These are phyloP conservation scores for Daldinia caldariorum DNA, from an alignment of 495 filamentous ascomycete genomes.

Conservation along the genomic window DNA sequence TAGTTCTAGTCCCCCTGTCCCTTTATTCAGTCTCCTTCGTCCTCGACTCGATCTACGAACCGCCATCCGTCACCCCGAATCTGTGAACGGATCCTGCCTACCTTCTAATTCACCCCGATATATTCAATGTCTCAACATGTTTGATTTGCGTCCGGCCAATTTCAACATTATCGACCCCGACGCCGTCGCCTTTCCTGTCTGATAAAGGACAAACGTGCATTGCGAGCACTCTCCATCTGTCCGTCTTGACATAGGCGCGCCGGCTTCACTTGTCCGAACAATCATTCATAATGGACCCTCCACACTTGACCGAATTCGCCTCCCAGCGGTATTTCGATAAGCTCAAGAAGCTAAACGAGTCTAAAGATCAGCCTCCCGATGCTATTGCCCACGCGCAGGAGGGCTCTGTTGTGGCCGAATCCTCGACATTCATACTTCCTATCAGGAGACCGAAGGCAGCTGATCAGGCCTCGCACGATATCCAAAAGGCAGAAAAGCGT, in stretches of 20 bases:
- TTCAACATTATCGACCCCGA: constrained; percentile 46
- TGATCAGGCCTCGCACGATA: constrained; percentile 40
- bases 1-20: constrained; percentile 23
- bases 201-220: constrained; percentile 51
- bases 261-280: constrained; percentile 24
- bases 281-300: constrained; percentile 59
- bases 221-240: constrained; percentile 40
- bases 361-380: constrained; percentile 44
- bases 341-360: constrained; percentile 52
- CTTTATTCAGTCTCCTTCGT: constrained; percentile 35
- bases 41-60: constrained; percentile 17
- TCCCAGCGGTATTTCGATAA: constrained; percentile 65
- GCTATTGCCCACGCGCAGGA: constrained; percentile 37
- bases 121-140: constrained; percentile 58
- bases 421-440: constrained; percentile 54
- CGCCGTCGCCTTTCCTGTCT: constrained; percentile 47
- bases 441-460: constrained; percentile 48
- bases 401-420: constrained; percentile 35
- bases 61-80: constrained; percentile 13
- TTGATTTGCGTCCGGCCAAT: constrained; percentile 52
- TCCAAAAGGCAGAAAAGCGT: constrained; percentile 51
- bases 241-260: constrained; percentile 40
- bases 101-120: constrained; percentile 20
- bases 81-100: constrained; percentile 19
- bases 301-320: constrained; percentile 67